phyloP scores from a whole-genome alignment of 2,329 filamentous ascomycete species.

The Colletotrichum sp. region DNA sequence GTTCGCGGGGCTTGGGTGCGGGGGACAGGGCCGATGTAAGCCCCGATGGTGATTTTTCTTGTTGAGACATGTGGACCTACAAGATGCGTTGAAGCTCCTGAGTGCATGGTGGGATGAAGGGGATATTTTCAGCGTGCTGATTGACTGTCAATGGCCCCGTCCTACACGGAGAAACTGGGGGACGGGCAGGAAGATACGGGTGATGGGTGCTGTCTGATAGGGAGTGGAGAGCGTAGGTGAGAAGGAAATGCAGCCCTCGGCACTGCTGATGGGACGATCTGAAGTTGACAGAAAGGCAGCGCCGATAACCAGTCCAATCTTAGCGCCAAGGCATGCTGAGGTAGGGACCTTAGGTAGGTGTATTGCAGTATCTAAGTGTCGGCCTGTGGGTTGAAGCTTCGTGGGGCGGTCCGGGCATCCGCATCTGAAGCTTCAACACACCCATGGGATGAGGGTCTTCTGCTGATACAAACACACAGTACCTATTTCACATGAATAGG shows the following conservation, averaged over 20 bases:
- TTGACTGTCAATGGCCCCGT: neutral
- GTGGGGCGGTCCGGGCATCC: neutral
- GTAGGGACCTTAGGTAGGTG: neutral
- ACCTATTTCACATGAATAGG: neutral
- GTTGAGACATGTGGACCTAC: neutral
- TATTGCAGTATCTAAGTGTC: neutral
- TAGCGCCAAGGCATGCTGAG: neutral
- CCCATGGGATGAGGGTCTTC: neutral
- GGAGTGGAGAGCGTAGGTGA: neutral
- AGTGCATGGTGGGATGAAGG: neutral
- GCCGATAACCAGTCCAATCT: neutral
- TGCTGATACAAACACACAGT: neutral
- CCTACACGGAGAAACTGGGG: neutral
- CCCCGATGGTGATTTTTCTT: neutral
- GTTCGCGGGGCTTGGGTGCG: neutral
- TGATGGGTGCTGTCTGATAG: neutral
- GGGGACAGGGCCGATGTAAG: neutral
- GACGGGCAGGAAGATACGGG: neutral
- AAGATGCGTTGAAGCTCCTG: neutral
- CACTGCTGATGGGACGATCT: neutral
- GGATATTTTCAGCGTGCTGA: neutral
- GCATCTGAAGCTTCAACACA: neutral
- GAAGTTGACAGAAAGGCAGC: neutral
- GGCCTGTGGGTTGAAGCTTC: neutral
- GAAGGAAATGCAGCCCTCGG: neutral